Conservation (phyloP, 1,284 basidiomycete species). For the Malassezia cuniculi region DNA sequence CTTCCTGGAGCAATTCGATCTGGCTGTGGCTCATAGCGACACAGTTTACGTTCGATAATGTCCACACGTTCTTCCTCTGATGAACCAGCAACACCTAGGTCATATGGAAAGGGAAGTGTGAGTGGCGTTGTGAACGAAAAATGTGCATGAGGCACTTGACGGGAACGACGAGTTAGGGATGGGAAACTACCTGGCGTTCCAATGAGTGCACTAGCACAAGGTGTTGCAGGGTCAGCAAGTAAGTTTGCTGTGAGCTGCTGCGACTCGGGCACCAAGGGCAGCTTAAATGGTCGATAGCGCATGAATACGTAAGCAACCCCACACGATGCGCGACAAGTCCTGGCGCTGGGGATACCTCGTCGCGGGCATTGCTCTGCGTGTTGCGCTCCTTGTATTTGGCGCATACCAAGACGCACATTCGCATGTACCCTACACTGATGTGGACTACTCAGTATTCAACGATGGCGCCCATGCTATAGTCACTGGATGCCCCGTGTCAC, state of each 20-base stretch:
- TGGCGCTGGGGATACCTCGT: slow-evolving; percentile 18
- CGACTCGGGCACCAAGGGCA: slow-evolving; percentile 56
- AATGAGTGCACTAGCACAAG: slow-evolving; percentile 51
- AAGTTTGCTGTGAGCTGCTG: slow-evolving; percentile 58
- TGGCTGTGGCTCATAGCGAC: slow-evolving; percentile 25
- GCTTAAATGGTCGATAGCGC: slow-evolving; percentile 29
- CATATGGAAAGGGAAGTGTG: slow-evolving; percentile 71
- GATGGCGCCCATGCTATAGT: slow-evolving; percentile 56
- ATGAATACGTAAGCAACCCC: too few species aligned
- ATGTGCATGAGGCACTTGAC: slow-evolving; percentile 55
- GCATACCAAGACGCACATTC: slow-evolving; percentile 73
- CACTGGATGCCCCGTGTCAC: slow-evolving; percentile 24
- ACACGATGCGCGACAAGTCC: background rate
- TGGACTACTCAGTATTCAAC: slow-evolving; percentile 90
- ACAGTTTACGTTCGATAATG: slow-evolving; percentile 26
- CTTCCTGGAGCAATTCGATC: slow-evolving; percentile 21
- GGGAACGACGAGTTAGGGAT: slow-evolving; percentile 55
- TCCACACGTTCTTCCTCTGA: too few species aligned
- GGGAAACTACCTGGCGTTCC: slow-evolving; percentile 42
- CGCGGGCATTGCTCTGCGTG: slow-evolving; percentile 54
- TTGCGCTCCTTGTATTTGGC: slow-evolving; percentile 65
- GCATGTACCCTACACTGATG: slow-evolving; percentile 85
- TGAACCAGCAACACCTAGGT: too few species aligned
- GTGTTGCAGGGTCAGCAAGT: slow-evolving; percentile 55
- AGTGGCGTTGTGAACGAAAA: slow-evolving; percentile 74